Base-by-base conservation (phyloP, 495 filamentous ascomycete genomes). In the Hypoxylon perforatum region DNA sequence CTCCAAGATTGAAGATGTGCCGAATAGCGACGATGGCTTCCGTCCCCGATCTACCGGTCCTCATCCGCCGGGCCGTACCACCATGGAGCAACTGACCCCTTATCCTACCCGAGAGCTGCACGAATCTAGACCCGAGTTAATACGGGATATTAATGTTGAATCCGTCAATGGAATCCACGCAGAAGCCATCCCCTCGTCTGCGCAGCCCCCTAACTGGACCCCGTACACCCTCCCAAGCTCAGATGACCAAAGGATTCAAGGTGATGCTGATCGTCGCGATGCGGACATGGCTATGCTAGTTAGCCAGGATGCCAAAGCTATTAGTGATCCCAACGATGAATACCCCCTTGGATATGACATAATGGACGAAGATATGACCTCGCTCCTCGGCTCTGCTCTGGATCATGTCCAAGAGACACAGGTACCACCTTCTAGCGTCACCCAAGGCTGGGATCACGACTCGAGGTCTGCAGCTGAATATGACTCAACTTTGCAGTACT, bases 361-460 rank as follows among this genome's bases (percentile, higher is more conserved):
- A 35, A 38, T 45, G 36, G 67, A 70, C 19, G 62, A 70, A 57
- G 67, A 66, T 11, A 70, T 70, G 23, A 58, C 48, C 18, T 50
- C 21, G 11, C 57, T 73, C 47, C 54, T 73, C 15, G 38, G 56
- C 7, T 28, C n/a, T 0, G 21, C 38, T 25, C 14, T 23, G 0
- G 47, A 42, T 2, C 53, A 46, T 30, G 42, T 62, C 12, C 50
- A 69, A 42, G 72, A 75, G 44, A 57, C 52, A 21, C 63, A 69
- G n/a, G 48, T 75, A 33, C 72, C 72, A 3, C 72, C 72, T 48
- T 73, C 72, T 8, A 75, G 72, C 42, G 50, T 75, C 21, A 55
- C 57, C 21, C 62, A 61, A 55, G 63, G 41, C 39, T 75, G 72
- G 69, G 63, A 68, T 36, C 61, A 59, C 36, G 72, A 64, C 50